Percentiles rank a stretch among this genome's conserved stretches.
phyloP scores from a whole-genome alignment of 2,329 filamentous ascomycete genomes.

The Leptographium procerum region DNA sequence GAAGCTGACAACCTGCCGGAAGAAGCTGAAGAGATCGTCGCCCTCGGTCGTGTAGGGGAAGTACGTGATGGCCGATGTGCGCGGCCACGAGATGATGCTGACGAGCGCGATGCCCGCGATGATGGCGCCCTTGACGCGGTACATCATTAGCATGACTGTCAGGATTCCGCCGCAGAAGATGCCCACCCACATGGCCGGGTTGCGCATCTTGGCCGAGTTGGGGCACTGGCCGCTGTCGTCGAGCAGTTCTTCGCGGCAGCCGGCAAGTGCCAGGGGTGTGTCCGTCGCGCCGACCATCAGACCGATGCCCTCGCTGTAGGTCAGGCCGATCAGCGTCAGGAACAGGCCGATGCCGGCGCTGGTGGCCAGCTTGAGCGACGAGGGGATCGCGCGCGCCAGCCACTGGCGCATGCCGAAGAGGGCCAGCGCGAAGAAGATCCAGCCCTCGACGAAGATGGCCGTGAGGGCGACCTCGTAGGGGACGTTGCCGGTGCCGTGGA shows the following conservation, averaged over 20 bases:
- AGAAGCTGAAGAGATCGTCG: slow-evolving; percentile 55
- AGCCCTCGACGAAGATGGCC: slow-evolving; percentile 51
- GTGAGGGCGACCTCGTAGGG: slow-evolving; percentile 49
- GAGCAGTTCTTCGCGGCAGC: slow-evolving; percentile 50
- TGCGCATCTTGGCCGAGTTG: slow-evolving; percentile 52
- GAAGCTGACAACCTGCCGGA: slow-evolving; percentile 60
- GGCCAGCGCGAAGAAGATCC: slow-evolving; percentile 52
- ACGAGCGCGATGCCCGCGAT: slow-evolving; percentile 61
- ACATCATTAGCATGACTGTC: slow-evolving; percentile 70
- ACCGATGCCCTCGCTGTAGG: slow-evolving; percentile 73
- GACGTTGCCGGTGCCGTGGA: slow-evolving; percentile 45
- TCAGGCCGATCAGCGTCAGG: slow-evolving; percentile 52
- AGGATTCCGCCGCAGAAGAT: slow-evolving; percentile 70
- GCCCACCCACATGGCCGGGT: slow-evolving; percentile 67
- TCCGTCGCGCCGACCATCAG: slow-evolving; percentile 52
- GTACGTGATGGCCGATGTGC: slow-evolving; percentile 53
- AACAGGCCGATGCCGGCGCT: slow-evolving; percentile 55
- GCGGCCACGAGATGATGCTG: slow-evolving; percentile 65
- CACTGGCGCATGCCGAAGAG: slow-evolving; percentile 60
- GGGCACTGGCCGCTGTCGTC: slow-evolving; percentile 19
- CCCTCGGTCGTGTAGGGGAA: slow-evolving; percentile 56
- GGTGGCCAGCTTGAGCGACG: slow-evolving; percentile 52
- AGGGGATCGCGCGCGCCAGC: slow-evolving; percentile 53
- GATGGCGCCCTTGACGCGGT: slow-evolving; percentile 62
- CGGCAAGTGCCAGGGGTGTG: slow-evolving; percentile 66